Conservation (phyloP, 2,329 filamentous ascomycete genomes). For the Colletotrichum sp. region DNA sequence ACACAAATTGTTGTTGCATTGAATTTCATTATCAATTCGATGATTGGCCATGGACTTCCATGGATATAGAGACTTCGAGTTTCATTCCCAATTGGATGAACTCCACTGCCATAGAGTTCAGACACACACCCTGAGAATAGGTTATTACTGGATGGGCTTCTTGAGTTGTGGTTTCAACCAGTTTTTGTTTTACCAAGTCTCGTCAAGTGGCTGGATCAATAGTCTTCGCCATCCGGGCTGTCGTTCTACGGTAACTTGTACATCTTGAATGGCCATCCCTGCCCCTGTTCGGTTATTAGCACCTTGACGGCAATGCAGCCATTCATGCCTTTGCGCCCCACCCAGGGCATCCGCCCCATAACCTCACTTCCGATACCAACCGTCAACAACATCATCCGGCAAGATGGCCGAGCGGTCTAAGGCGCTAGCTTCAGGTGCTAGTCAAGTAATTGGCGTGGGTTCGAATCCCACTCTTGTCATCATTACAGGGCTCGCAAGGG, state of each 20-base stretch:
- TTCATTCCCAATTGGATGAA: neutral
- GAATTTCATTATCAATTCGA: neutral
- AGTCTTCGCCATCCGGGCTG: neutral
- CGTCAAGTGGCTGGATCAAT: neutral
- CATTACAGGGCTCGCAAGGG: neutral
- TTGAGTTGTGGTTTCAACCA: neutral
- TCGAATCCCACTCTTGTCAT: neutral
- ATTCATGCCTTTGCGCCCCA: neutral
- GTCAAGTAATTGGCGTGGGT: neutral
- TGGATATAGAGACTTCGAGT: neutral
- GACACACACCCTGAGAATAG: neutral
- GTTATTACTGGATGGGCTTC: neutral
- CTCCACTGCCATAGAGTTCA: neutral
- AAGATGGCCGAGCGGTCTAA: neutral
- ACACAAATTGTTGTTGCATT: neutral
- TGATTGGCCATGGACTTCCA: neutral
- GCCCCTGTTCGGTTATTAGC: neutral
- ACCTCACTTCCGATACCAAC: fast-evolving
- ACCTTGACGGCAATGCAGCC: neutral
- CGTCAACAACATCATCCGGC: neutral
- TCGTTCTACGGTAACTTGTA: neutral
- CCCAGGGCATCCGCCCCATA: neutral
- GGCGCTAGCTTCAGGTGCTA: conserved; percentile 7
- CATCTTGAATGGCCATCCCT: neutral
- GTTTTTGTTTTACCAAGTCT: too few relatives aligned